A percentile compares a stretch with the other conserved stretches of the same genome.
Evolutionary conservation across 768 basidiomycete genomes (phyloP).

Genomic region (Tylopilus balloui): DNA sequence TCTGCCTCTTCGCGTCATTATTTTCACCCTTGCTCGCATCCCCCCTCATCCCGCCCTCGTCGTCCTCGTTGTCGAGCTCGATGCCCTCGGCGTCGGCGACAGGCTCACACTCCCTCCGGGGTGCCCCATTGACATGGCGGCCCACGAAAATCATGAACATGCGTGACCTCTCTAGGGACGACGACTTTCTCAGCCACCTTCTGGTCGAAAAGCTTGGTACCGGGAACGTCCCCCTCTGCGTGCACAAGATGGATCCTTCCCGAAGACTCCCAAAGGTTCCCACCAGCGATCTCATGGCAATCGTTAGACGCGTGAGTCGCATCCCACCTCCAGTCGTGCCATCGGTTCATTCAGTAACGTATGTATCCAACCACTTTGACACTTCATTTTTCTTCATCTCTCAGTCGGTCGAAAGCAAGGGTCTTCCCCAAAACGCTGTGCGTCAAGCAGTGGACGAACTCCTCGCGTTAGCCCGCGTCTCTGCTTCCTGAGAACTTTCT

Average conservation of each 20-base stretch:
- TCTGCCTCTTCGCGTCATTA: slow-evolving; percentile 32
- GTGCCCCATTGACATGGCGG: slow-evolving; percentile 53
- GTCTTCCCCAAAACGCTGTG: slow-evolving; percentile 51
- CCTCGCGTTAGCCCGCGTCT: slow-evolving; percentile 53
- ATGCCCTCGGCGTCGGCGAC: slow-evolving; percentile 31
- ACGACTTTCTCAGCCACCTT: slow-evolving; percentile 86
- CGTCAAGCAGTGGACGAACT: slow-evolving; percentile 76
- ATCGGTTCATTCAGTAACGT: slow-evolving; percentile 22
- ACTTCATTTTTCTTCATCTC: slow-evolving; percentile 14
- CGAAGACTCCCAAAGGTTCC: slow-evolving; percentile 74
- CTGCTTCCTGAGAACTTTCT: slow-evolving; percentile 8
- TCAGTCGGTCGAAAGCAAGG: slow-evolving; percentile 59
- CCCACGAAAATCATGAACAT: slow-evolving; percentile 89
- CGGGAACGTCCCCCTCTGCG: slow-evolving; percentile 70
- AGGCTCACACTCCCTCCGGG: slow-evolving; percentile 21
- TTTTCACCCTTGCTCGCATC: slow-evolving; percentile 16
- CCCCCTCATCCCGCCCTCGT: slow-evolving; percentile 19
- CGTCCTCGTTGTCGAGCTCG: slow-evolving; percentile 26
- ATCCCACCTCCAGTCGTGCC: slow-evolving; percentile 26
- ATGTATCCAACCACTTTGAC: slow-evolving; percentile 21
- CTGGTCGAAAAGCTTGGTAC: slow-evolving; percentile 88
- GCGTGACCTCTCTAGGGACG: slow-evolving; percentile 84
- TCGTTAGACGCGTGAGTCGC: slow-evolving; percentile 69
- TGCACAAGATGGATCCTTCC: slow-evolving; percentile 86
- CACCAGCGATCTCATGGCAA: slow-evolving; percentile 59